Percentiles rank a stretch among this genome's conserved stretches.
These are phyloP conservation scores for Neurospora sublineolata DNA, from an alignment of 495 filamentous ascomycete species.

Conservation along the genomic window DNA sequence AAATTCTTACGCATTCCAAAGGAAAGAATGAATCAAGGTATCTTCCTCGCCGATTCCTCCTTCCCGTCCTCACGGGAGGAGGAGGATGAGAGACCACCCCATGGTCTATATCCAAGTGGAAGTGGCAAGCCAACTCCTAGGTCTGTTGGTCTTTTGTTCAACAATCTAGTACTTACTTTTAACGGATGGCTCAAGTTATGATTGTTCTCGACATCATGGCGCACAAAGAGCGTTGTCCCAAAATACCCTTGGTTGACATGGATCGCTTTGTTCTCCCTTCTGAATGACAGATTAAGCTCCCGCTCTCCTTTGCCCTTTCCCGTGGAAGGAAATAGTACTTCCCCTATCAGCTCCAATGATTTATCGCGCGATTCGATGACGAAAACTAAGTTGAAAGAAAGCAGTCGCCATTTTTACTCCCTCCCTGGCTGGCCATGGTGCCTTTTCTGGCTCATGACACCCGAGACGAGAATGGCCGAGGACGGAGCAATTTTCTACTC, in stretches of 20 bases:
- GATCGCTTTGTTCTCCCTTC: not conserved
- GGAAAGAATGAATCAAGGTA: conserved; percentile 7
- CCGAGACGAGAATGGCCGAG: not conserved
- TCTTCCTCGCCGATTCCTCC: not conserved
- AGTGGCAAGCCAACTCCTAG: not conserved
- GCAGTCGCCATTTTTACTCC: not conserved
- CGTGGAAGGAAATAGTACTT: not conserved
- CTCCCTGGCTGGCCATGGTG: not conserved
- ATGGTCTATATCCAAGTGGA: not conserved
- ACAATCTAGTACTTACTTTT: not conserved
- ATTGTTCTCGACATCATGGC: not conserved
- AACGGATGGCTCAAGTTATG: not conserved
- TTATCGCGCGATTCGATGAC: not conserved
- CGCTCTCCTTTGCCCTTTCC: not conserved
- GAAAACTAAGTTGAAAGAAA: not conserved
- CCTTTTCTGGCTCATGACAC: not conserved
- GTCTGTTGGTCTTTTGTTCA: not conserved
- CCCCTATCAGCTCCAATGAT: not conserved
- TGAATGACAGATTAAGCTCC: not conserved
- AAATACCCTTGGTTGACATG: not conserved
- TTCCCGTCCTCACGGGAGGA: not conserved
- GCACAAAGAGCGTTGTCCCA: not conserved
- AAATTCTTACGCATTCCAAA: not conserved
- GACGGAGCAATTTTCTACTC: not conserved
- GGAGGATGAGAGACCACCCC: not conserved